These are phyloP conservation scores for Alternaria brassicicola DNA, from an alignment of 2,329 filamentous ascomycete species.

Conservation along the genomic window DNA sequence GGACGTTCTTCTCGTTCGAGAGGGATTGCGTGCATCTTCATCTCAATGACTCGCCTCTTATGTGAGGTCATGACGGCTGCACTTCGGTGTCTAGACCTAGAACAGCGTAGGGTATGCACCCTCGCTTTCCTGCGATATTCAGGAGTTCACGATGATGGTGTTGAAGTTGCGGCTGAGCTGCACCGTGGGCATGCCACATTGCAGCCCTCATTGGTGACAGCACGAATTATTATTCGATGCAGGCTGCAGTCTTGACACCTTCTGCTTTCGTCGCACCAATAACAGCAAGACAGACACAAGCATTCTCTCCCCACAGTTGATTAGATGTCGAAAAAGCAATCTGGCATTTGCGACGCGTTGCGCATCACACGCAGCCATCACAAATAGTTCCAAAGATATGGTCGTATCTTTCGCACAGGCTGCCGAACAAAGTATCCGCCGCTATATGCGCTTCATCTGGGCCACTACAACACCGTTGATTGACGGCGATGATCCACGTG, in stretches of 20 bases:
- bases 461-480: slow-evolving; percentile 6
- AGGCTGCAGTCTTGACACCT: slow-evolving; percentile 19
- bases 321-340: slow-evolving; percentile 10
- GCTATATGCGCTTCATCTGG: not conserved
- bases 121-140: slow-evolving; percentile 1
- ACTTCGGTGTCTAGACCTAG: slow-evolving; percentile 9
- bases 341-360: not conserved
- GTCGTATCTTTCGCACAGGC: slow-evolving; percentile 1
- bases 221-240: slow-evolving; percentile 11
- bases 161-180: slow-evolving; percentile 15
- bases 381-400: not conserved
- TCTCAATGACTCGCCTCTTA: slow-evolving; percentile 3
- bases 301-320: slow-evolving; percentile 2
- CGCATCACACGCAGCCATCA: slow-evolving; percentile 1
- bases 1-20: slow-evolving; percentile 9
- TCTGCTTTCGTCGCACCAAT: slow-evolving; percentile 19
- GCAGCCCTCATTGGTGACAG: slow-evolving; percentile 15
- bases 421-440: not conserved
- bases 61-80: slow-evolving; percentile 1
- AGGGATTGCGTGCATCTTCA: slow-evolving; percentile 5
- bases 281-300: slow-evolving; percentile 1
- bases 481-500: slow-evolving; percentile 31
- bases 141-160: slow-evolving; percentile 13
- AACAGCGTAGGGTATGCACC: slow-evolving; percentile 7
- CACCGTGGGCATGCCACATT: slow-evolving; percentile 5